Base-by-base conservation (phyloP, 2,329 filamentous ascomycete genomes). In the Fusarium sp. region DNA sequence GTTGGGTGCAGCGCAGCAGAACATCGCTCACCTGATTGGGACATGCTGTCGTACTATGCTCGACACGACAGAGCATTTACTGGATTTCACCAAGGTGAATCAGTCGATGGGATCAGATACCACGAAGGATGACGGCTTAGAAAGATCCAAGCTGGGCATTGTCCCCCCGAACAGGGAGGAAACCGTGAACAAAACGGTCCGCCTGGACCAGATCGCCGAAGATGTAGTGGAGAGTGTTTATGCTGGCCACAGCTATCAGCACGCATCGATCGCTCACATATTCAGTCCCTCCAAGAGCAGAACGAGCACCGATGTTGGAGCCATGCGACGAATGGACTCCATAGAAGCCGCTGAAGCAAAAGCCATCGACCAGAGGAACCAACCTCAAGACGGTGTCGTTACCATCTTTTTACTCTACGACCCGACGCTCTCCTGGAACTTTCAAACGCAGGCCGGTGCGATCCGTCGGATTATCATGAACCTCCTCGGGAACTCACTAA, bases 401-500 rank as follows among this genome's bases (percentile, higher is more conserved):
- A 21, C 35, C 3, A 5, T 61, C 0, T 28, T n/a, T 18, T 15
- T 64, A 5, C 46, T 35, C 5, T 37, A 61, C 10, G 56, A 64
- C 13, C 21, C 61, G 3, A 12, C 23, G 1, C 18, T 40, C 3
- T 16, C 44, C 1, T 91, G 89, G 88, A 77, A 80, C 2, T 90
- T 89, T 72, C 81, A 85, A n/a, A 85, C 86, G 0, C 85, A 89
- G 42, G 83, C 87, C 0, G 89, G 89, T 5, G 83, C 83, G 0
- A 66, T 84, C 9, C 79, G 83, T 21, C 84, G 88, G 2, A 87
- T 91, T 35, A 81, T 91, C 25, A 89, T 91, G 88, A 91, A 91
- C 62, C 70, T 91, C 1, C 85, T 91, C n/a, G 88, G 88, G 15
- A 92, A 92, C 74, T 83, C 89, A 0, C 83, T 91, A 72, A 92